Base-by-base conservation (phyloP, 169 alveolate genomes). In the Plasmodium gallinaceum region DNA sequence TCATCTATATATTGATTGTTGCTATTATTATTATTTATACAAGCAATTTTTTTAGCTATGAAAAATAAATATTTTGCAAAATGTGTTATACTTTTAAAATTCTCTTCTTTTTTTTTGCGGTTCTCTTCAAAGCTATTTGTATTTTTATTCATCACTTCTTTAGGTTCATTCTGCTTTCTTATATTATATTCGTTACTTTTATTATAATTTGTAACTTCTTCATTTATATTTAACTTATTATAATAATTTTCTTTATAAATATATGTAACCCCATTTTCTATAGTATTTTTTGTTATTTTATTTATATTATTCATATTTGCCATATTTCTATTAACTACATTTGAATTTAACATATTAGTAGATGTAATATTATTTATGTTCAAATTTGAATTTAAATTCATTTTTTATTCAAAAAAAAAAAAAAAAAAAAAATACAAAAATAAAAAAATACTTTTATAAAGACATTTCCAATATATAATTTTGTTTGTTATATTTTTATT, bases 41-140 rank as follows among this genome's bases (percentile, higher is more conserved):
- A n/a, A 12, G 85, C 91, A 37, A 83, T 68, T 54, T 83, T 83
- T 58, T 83, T 83, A 3, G 91, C 91, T 68, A 83, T 83, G 45
- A 83, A 83, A 18, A 83, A 83, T 20, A 83, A 52, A 61, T 83
- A 83, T 45, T 68, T 83, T 7, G 91, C 91, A 60, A 83, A 83
- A 24, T 83, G 85, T 4, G 85, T 83, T 10, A 83, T 83, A 18
- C 85, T 66, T 37, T 83, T 83, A 60, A 83, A 57, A 39, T 52
- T 70, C 46, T 69, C 90, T 24, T 66, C 73, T 46, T 66, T 83
- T 26, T 57, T 83, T 66, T 78, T 64, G 26, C 2, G 9, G 20
- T 14, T 22, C n/a, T 52, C 14, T 22, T 62, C 65, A 26, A 20
- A 9, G 39, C 14, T 57, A 12, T 57, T 5, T 10, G 57, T 32